Evolutionary conservation across 2,329 filamentous ascomycete genomes (phyloP), one percentile per base, ranked within the genome.

Genomic region (Botrytis squamosa): DNA sequence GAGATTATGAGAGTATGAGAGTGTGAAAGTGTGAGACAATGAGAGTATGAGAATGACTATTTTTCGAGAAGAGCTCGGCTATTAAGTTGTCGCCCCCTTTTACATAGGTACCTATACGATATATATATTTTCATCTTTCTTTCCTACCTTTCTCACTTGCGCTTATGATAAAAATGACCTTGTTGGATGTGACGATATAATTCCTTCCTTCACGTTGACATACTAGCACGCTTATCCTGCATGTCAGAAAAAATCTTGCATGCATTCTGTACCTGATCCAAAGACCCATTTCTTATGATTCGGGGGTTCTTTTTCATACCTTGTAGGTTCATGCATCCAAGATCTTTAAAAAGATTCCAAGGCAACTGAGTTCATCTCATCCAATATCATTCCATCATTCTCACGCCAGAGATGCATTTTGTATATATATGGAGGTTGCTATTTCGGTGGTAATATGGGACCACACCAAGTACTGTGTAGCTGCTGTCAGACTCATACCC

Each of bases 221-320:
- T 22, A 22, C 38, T 57, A 57, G n/a, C 52, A 64, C 18, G 9
- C 9, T 33, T 33, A 22, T 64, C 38, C 46, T 69, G 66, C 66
- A 68, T 49, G 44, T 68, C 20, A 59, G 36, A 69, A 42, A 33
- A n/a, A 33, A 63, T 57, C 52, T 42, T 59, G 9, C 69, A 65
- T 71, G 60, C 70, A 71, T 65, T 29, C 25, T 60, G 9, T 60
- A 52, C 25, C 68, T 71, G 60, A 66, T 29, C 25, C 29, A 29
- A 46, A 59, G 67, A 55, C 38, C 67, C 52, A 59, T 70, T 42
- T 57, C 67, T 69, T 69, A 22, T 33, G 42, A 22, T 22, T 44
- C n/a, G 33, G 62, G 18, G 18, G n/a, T 65, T 65, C 29, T 29
- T 46, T 33, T 33, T 46, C n/a, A 65, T 65, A 4, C 62, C 40